These are phyloP conservation scores for Tephrocybe sp. DNA, from an alignment of 768 basidiomycete genomes.

Conservation along the genomic window DNA sequence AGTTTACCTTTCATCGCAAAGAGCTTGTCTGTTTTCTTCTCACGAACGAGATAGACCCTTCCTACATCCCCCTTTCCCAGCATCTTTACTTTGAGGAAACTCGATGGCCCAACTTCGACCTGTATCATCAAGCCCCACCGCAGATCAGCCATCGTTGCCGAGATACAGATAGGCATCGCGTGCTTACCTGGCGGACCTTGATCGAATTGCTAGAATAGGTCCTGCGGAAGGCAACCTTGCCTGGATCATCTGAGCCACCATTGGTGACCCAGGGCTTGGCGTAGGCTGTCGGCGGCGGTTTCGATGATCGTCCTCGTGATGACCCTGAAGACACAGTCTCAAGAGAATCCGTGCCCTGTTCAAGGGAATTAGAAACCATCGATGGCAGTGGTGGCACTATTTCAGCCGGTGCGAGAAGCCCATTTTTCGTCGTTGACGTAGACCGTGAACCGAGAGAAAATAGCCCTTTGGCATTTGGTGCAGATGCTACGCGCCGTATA, in stretches of 20 bases:
- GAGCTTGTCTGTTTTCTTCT: slow-evolving; percentile 95
- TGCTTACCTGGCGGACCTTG: slow-evolving; percentile 80
- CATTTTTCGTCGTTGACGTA: slow-evolving; percentile 67
- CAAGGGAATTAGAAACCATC: slow-evolving; percentile 45
- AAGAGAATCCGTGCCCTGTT: slow-evolving; percentile 66
- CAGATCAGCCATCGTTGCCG: slow-evolving; percentile 12
- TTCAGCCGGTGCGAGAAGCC: slow-evolving; percentile 71
- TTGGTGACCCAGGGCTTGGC: slow-evolving; percentile 46
- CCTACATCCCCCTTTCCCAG: slow-evolving; percentile 99
- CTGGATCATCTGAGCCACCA: slow-evolving; percentile 46
- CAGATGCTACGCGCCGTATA: slow-evolving; percentile 92
- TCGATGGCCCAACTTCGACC: slow-evolving; percentile 93
- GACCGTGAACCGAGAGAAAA: slow-evolving; percentile 64
- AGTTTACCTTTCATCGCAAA: slow-evolving; percentile 98
- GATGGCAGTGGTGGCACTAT: slow-evolving; percentile 54
- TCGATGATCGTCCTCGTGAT: slow-evolving; percentile 52
- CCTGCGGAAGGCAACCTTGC: slow-evolving; percentile 76
- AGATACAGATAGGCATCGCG: not conserved
- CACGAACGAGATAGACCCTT: slow-evolving; percentile 94
- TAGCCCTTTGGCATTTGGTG: slow-evolving; percentile 92
- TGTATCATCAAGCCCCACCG: slow-evolving; percentile 25
- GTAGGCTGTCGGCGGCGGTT: slow-evolving; percentile 37
- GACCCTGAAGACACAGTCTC: slow-evolving; percentile 80
- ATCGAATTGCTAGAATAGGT: slow-evolving; percentile 99
- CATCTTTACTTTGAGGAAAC: slow-evolving; percentile 96